Conservation (phyloP, 805 yeast species). For the Ogataea trehalophila region DNA sequence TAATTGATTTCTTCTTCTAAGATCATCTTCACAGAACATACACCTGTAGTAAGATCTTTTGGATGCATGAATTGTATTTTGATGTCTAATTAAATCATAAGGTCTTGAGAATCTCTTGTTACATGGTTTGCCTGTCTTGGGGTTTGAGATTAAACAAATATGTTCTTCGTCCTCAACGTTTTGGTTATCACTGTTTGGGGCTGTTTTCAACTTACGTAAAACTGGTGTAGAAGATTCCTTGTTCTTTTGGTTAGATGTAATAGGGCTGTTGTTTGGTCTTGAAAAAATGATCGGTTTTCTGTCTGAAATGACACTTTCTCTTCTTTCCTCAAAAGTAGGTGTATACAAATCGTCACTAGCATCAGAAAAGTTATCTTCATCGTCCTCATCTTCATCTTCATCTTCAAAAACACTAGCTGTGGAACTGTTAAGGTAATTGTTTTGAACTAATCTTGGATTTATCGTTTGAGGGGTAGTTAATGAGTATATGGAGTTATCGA, state of each 20-base stretch:
- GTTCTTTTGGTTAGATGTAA: conserved; percentile 1
- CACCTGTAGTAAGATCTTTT: conserved; percentile 84
- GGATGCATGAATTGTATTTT: conserved; percentile 91
- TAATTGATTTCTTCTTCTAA: conserved; percentile 40
- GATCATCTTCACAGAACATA: conserved; percentile 73
- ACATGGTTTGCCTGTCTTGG: conserved; percentile 60
- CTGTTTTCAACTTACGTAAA: conserved; percentile 17
- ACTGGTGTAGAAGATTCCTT: conserved; percentile 18
- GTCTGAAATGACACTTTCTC: conserved; percentile 20
- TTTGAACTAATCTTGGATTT: conserved; percentile 21
- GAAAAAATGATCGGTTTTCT: conserved; percentile 12
- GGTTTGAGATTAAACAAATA: conserved; percentile 55
- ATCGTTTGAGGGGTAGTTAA: conserved; percentile 26
- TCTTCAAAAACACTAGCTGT: conserved; percentile 13
- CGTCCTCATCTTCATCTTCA: conserved; percentile 18
- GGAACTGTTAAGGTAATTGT: background rate
- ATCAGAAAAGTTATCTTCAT: conserved; percentile 19
- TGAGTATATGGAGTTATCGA: conserved; percentile 23
- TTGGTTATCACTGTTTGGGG: conserved; percentile 4
- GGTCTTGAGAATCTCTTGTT: conserved; percentile 85
- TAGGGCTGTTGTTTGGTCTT: no score
- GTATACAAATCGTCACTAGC: conserved; percentile 26
- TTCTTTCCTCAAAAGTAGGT: conserved; percentile 27
- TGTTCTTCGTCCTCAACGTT: conserved; percentile 34
- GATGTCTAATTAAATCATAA: conserved; percentile 91